A percentile compares a stretch with the other conserved stretches of the same genome.
These are phyloP conservation scores for Lasiodiplodia citricola DNA, from an alignment of 2,329 filamentous ascomycete genomes.

Conservation along the genomic window DNA sequence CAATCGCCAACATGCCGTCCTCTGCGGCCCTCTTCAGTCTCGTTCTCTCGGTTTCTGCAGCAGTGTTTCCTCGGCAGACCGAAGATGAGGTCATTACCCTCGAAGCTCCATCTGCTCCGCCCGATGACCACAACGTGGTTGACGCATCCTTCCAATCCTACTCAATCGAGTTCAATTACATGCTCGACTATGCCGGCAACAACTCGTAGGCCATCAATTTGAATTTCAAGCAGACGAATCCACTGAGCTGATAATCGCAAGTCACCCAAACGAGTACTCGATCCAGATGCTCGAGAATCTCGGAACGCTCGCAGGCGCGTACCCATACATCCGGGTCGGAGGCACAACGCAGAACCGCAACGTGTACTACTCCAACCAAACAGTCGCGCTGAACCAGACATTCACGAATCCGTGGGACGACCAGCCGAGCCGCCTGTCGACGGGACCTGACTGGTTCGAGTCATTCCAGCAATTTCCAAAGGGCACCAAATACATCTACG, in stretches of 20 bases:
- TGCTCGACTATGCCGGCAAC: slow-evolving; percentile 1
- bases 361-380: slow-evolving; percentile 29
- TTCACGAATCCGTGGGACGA: slow-evolving; percentile 31
- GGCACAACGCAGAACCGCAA: slow-evolving; percentile 32
- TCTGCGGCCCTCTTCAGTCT: background rate
- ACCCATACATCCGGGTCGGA: slow-evolving; percentile 30
- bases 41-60: background rate
- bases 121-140: background rate
- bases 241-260: background rate
- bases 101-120: background rate
- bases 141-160: background rate
- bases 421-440: slow-evolving; percentile 31
- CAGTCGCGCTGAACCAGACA: slow-evolving; percentile 30
- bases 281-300: slow-evolving; percentile 32
- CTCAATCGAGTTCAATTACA: slow-evolving; percentile 7
- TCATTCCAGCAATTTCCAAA: slow-evolving; percentile 34
- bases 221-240: background rate
- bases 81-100: background rate
- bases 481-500: slow-evolving; percentile 33
- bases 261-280: slow-evolving; percentile 31
- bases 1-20: background rate
- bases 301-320: slow-evolving; percentile 29
- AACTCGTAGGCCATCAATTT: background rate
- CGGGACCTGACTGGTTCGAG: slow-evolving; percentile 31
- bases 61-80: background rate